Evolutionary conservation across 2,329 filamentous ascomycete genomes (phyloP).

Genomic region (Penicillium crustosum): DNA sequence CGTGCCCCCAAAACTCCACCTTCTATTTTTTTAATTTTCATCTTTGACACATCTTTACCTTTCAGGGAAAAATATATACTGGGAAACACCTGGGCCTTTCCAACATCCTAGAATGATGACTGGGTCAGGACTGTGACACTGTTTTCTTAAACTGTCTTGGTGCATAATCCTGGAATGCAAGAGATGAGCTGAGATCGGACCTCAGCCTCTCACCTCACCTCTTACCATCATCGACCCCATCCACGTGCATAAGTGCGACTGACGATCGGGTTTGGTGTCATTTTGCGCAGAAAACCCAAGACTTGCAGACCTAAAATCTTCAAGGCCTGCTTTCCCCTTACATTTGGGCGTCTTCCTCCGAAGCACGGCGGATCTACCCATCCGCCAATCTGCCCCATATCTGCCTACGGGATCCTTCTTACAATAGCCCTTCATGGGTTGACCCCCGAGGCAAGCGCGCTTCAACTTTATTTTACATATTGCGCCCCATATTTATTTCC

Average conservation of each 20-base stretch:
- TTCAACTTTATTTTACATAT: constrained; percentile 9
- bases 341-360: constrained; percentile 10
- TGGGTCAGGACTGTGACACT: background rate
- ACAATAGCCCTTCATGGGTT: constrained; percentile 17
- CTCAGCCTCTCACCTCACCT: constrained; percentile 12
- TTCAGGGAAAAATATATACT: background rate
- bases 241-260: constrained; percentile 37
- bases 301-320: constrained; percentile 4
- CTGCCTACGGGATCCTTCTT: constrained; percentile 13
- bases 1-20: constrained; percentile 15
- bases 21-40: background rate
- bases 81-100: background rate
- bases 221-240: constrained; percentile 25
- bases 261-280: constrained; percentile 29
- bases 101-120: background rate
- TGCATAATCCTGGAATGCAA: constrained; percentile 16
- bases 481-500: constrained; percentile 12
- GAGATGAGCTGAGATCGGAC: constrained; percentile 14
- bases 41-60: background rate
- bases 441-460: constrained; percentile 20
- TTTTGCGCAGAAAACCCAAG: background rate
- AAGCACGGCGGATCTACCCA: constrained; percentile 21
- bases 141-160: background rate
- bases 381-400: constrained; percentile 15
- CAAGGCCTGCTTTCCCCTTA: constrained; percentile 17